Base-by-base conservation (phyloP, 345 rosid species). In the Hypericum androsaemum region DNA sequence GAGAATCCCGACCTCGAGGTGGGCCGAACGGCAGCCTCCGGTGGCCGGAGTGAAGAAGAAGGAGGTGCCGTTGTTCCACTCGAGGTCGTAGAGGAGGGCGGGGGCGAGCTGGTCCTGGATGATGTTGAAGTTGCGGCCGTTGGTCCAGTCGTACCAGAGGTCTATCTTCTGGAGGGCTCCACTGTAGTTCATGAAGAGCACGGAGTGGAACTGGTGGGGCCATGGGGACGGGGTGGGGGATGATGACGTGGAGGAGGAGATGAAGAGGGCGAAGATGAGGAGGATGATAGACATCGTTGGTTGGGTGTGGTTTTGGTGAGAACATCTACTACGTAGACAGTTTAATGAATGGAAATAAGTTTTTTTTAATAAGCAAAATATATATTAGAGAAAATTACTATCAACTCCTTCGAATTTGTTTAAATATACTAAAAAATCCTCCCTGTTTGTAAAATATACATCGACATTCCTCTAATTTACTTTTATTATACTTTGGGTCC, bases 121-220 rank as follows among this genome's bases (percentile, higher is more conserved):
- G 37, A 63, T 52, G 41, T 74, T 75, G 70, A 77, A 77, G 70
- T 79, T 82, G 15, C 85, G 61, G 5, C 85, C 79, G 37, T 77
- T 71, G 46, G 73, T 50, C 82, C 79, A 79, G 53, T 82, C 85
- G 69, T 79, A 82, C 83, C 89, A 82, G 15, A 79, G 82, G 53
- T 82, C 76, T 37, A 71, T 65, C 56, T 69, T 55, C 38, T 77
- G 61, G 13, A 74, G 75, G 43, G 37, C 35, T 14, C 81, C 83
- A 10, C 63, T 64, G 63, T 57, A 22, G 64, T 82, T 79, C 88
- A 78, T 81, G 49, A 64, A 43, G 41, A 74, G 54, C 7, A 72
- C 13, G n/a, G 81, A 63, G 66, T 71, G 77, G 75, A 69, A 73
- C 48, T 78, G 81, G 43, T 55, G 71, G 5, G 81, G 78, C 81